These are phyloP conservation scores for Pythium dissotocum DNA, from an alignment of 352 stramenopile genomes.

Conservation along the genomic window DNA sequence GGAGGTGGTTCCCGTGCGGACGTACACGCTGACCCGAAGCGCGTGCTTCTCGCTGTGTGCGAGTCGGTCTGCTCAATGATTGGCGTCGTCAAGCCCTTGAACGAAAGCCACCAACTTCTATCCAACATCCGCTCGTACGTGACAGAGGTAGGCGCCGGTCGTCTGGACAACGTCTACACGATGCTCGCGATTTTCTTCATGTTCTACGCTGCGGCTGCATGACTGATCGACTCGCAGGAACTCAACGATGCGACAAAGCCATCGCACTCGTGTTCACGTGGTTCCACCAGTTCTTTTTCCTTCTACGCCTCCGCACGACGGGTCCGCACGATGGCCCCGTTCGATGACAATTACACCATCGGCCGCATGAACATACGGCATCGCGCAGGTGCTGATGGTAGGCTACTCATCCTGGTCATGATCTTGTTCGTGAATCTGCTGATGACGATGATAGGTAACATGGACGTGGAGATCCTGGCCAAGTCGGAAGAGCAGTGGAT, in stretches of 20 bases:
- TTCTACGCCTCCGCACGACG: conserved; percentile 59
- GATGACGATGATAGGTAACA: conserved; percentile 77
- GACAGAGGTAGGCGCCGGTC: conserved; percentile 41
- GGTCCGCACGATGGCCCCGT: no score
- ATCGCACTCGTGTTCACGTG: conserved; percentile 55
- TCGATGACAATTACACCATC: conserved; percentile 53
- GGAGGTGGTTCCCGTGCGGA: conserved; percentile 95
- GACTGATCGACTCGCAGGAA: conserved; percentile 26
- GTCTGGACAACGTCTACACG: conserved; percentile 61
- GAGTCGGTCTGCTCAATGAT: conserved; percentile 36
- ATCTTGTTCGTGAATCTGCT: conserved; percentile 68
- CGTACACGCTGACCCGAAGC: conserved; percentile 86
- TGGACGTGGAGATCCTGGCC: conserved; percentile 57
- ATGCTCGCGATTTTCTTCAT: conserved; percentile 40
- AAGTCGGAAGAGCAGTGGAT: conserved; percentile 62
- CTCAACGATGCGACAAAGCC: conserved; percentile 43
- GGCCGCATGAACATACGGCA: conserved; percentile 45
- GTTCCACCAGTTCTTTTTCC: conserved; percentile 71
- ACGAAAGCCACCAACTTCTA: conserved; percentile 52
- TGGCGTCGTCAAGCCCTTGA: conserved; percentile 45
- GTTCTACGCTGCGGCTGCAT: conserved; percentile 32
- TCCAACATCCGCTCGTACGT: conserved; percentile 44
- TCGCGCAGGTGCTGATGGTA: conserved; percentile 56
- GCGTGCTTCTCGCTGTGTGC: conserved; percentile 33
- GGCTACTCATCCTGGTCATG: conserved; percentile 65